Percentiles rank a stretch among this genome's conserved stretches.
These are phyloP conservation scores for Austroboletus eburneus DNA, from an alignment of 768 basidiomycete genomes.

Conservation along the genomic window DNA sequence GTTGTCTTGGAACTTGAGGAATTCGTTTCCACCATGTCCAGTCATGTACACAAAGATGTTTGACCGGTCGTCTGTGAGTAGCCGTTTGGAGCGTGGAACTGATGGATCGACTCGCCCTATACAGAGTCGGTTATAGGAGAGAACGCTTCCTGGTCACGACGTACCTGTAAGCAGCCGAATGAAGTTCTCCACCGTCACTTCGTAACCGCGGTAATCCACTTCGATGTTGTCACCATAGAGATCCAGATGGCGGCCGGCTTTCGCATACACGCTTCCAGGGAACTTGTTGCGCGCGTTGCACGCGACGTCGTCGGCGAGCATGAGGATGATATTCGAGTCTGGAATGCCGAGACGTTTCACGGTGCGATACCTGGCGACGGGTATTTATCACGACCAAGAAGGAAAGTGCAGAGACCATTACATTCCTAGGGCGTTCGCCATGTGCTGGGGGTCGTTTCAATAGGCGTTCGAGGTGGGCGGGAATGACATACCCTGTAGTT, in stretches of 20 bases:
- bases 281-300: conserved; percentile 92
- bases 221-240: conserved; percentile 96
- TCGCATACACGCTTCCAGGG: conserved; percentile 91
- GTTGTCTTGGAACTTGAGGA: conserved; percentile 98
- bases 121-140: neutral
- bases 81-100: conserved; percentile 86
- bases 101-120: conserved; percentile 81
- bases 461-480: neutral
- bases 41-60: conserved; percentile 99
- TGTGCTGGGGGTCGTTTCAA: conserved; percentile 59
- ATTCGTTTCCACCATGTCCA: conserved; percentile 96
- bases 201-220: conserved; percentile 97
- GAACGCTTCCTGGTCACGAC: conserved; percentile 14
- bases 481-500: conserved; percentile 79
- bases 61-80: conserved; percentile 84
- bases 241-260: conserved; percentile 74
- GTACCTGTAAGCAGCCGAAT: conserved; percentile 86
- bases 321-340: conserved; percentile 97
- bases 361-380: conserved; percentile 78
- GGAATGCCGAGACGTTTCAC: conserved; percentile 98
- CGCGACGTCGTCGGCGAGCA: conserved; percentile 95
- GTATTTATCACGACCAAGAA: neutral
- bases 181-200: conserved; percentile 97
- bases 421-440: conserved; percentile 98
- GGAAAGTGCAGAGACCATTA: conserved; percentile 31